phyloP scores from a whole-genome alignment of 495 filamentous ascomycete genomes.

The Bacidia rubella region DNA sequence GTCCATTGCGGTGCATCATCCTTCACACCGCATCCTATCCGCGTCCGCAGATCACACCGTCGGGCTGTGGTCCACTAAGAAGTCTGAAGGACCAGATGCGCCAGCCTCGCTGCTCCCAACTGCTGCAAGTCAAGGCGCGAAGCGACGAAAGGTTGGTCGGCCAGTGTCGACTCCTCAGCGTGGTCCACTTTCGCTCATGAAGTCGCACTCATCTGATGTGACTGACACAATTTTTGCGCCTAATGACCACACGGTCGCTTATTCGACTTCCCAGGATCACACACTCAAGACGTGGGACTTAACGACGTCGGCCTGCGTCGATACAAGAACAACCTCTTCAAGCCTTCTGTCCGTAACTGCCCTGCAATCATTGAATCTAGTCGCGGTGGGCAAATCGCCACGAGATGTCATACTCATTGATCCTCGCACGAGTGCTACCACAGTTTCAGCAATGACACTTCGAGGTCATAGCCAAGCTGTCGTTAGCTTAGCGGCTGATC shows the following conservation, averaged over 20 bases:
- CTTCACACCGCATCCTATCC: slow-evolving; percentile 65
- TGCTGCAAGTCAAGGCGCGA: slow-evolving; percentile 41
- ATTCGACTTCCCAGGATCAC: slow-evolving; percentile 81
- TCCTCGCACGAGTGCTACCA: slow-evolving; percentile 59
- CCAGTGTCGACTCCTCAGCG: slow-evolving; percentile 50
- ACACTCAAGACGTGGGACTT: slow-evolving; percentile 85
- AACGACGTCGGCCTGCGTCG: slow-evolving; percentile 56
- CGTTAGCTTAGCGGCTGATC: slow-evolving; percentile 51
- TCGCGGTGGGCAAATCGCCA: slow-evolving; percentile 77
- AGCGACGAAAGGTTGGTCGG: slow-evolving; percentile 64
- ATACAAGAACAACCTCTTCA: slow-evolving; percentile 68
- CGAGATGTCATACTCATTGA: slow-evolving; percentile 83
- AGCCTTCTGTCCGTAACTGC: slow-evolving; percentile 62
- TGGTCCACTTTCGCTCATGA: slow-evolving; percentile 62
- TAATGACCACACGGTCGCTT: slow-evolving; percentile 71
- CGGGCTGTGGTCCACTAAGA: slow-evolving; percentile 71
- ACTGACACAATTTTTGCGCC: slow-evolving; percentile 71
- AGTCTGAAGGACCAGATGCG: slow-evolving; percentile 56
- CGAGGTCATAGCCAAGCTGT: slow-evolving; percentile 82
- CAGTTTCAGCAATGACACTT: slow-evolving; percentile 71
- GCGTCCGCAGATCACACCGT: slow-evolving; percentile 67
- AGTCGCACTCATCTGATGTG: slow-evolving; percentile 56
- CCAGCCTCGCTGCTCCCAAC: slow-evolving; percentile 51
- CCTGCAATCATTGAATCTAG: slow-evolving; percentile 49
- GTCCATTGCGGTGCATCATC: slow-evolving; percentile 60